Base-by-base conservation (phyloP, 352 stramenopile genomes). In the Elongisporangium anandrum region DNA sequence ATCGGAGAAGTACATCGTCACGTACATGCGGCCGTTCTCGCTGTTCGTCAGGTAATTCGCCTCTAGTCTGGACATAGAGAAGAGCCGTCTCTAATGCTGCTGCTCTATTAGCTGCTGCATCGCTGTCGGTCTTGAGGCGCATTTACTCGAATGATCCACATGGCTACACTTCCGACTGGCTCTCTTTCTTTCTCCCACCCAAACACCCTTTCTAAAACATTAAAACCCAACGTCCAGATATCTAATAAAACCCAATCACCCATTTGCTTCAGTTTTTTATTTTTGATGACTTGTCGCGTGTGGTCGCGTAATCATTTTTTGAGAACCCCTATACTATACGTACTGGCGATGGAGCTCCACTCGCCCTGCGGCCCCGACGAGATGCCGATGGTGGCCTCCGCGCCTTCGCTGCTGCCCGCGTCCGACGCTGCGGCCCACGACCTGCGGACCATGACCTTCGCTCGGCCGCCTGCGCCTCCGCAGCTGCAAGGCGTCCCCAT, bases 1-100 rank as follows among this genome's bases (percentile, higher is more conserved):
- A 6, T 77, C 69, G 21, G 77, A 88, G 53, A 93, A 93, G 68
- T 90, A 85, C 58, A 82, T 93, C 48, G 72, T 93, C 59, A 85
- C 78, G 12, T 93, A 93, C 66, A 79, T 77, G 59, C 70, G 71
- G 2, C 84, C 84, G 10, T 91, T 93, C 54, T 90, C 84, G 0
- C 79, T 93, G 23, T 90, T 91, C 63, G 66, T 87, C 60, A 93
- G 80, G 82, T 90, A 69, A n/a, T n/a, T n/a, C n/a, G n/a, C n/a
- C n/a, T n/a, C n/a, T n/a, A n/a, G n/a, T n/a, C n/a, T n/a, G n/a
- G n/a, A n/a, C n/a, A n/a, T n/a, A n/a, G n/a, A n/a, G n/a, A n/a
- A n/a, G n/a, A n/a, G n/a, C n/a, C n/a, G n/a, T n/a, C n/a, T n/a
- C n/a, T n/a, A n/a, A 20, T 58, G 17, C 16, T 65, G 21, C 48